Conservation (phyloP, 441 rosid species). For the Mallotus repandus region DNA sequence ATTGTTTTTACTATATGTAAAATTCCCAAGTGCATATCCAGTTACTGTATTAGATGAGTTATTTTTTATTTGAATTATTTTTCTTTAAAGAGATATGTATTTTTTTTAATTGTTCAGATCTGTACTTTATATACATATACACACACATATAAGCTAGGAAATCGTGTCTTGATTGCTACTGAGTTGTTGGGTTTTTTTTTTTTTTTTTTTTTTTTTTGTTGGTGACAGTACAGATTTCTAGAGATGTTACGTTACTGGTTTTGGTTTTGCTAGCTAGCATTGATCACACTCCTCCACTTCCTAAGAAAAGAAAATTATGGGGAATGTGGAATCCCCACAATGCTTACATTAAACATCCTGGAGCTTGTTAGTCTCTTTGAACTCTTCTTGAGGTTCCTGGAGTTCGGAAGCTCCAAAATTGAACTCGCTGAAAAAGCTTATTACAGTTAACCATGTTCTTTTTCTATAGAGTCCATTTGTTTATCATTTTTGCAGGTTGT, state of each 20-base stretch:
- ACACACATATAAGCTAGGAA: too few species aligned
- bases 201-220: too few species aligned
- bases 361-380: constrained; percentile 45
- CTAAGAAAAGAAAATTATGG: constrained; percentile 25
- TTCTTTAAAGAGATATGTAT: not conserved
- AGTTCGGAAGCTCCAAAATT: constrained; percentile 35
- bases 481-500: too few species aligned
- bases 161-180: too few species aligned
- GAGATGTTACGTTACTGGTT: too few species aligned
- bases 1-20: too few species aligned
- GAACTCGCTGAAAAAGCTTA: too few species aligned
- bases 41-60: not conserved
- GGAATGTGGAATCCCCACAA: constrained; percentile 34
- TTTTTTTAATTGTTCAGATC: not conserved
- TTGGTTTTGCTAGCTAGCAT: constrained; percentile 14
- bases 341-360: constrained; percentile 32
- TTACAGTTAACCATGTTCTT: too few species aligned
- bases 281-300: constrained; percentile 28
- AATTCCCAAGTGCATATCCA: too few species aligned
- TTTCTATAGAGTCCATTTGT: too few species aligned
- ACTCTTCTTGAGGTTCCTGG: constrained; percentile 36
- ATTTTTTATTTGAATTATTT: not conserved
- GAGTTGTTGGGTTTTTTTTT: too few species aligned
- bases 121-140: not conserved
- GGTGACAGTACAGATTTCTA: too few species aligned